Evolutionary conservation across 2,329 filamentous ascomycete species (phyloP), one percentile per base, ranked within the genome.

Genomic region (Podosphaera xanthii): DNA sequence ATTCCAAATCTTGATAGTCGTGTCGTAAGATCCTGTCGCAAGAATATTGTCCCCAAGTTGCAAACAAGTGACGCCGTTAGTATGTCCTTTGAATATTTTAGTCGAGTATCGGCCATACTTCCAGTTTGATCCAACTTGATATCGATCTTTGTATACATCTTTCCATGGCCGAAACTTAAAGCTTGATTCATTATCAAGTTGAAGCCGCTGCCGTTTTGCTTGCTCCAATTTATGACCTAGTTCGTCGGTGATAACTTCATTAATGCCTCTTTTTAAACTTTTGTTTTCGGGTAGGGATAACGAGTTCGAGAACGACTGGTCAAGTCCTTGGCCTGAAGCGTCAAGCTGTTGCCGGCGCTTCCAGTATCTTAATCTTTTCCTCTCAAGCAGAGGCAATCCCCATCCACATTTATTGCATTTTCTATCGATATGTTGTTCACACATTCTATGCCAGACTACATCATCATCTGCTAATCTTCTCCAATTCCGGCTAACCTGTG

Each of bases 371-470:
- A 98, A 73, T 66, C 87, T 80, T 72, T 94, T 95, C 65, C 88
- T 80, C 68, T 98, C 92, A 57, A 98, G 74, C 60, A 94, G 73
- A 14, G 92, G 92, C 61, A 98, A 72, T 2, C 92, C 92, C 88
- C 90, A 97, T 33, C 92, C 91, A 69, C 92, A 98, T 69, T 92
- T 94, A 61, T 83, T 90, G 70, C 90, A 96, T 69, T 94, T 94
- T 61, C 88, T 77, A 69, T 94, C 87, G 65, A 96, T 94, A 70
- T 95, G 90, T 69, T 97, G 91, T 71, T 95, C 89, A 69, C 92
- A 98, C 90, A 97, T 96, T 63, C 84, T 86, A 69, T 96, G 87
- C 92, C 92, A 98, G 3, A 98, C 91, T 7, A 94, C 86, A 70
- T 98, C 91, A 68, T 96, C 91, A 66, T 97, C 92, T n/a, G 92